Evolutionary conservation across 2,329 filamentous ascomycete genomes (phyloP).

Genomic region (Xylaria sp.): DNA sequence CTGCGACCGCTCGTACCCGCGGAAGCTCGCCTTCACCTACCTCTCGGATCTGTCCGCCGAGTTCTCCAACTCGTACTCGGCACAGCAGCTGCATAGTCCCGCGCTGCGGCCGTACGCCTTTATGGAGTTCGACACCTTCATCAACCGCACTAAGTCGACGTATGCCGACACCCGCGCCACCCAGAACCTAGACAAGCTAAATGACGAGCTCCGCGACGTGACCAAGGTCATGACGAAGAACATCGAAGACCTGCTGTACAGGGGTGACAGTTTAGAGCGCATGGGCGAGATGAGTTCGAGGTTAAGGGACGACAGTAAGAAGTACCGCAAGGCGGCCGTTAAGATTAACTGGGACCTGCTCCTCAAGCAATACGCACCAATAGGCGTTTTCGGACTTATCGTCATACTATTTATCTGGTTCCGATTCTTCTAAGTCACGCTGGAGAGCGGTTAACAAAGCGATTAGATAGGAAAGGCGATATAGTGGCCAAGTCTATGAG

Average conservation of each 20-base stretch:
- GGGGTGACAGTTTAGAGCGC: constrained; percentile 91
- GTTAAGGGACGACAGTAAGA: constrained; percentile 90
- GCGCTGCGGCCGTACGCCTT: constrained; percentile 91
- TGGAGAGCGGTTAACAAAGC: constrained; percentile 6
- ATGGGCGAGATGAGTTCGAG: constrained; percentile 96
- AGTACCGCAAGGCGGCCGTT: constrained; percentile 91
- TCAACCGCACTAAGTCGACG: constrained; percentile 88
- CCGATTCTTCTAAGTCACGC: constrained; percentile 79
- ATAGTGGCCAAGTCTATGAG: not conserved
- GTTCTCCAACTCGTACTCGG: constrained; percentile 86
- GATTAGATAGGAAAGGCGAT: not conserved
- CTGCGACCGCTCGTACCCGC: constrained; percentile 91
- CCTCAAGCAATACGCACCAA: constrained; percentile 94
- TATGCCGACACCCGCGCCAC: constrained; percentile 93
- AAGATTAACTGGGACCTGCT: constrained; percentile 98
- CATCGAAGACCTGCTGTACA: constrained; percentile 95
- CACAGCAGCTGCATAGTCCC: constrained; percentile 76
- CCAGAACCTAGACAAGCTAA: constrained; percentile 93
- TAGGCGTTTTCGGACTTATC: constrained; percentile 82
- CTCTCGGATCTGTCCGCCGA: constrained; percentile 90
- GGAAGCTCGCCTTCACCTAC: constrained; percentile 98
- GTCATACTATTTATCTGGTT: constrained; percentile 90
- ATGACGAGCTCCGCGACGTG: constrained; percentile 96
- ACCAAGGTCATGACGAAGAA: constrained; percentile 99
- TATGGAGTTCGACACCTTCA: constrained; percentile 98